A percentile compares a stretch with the other conserved stretches of the same genome.
Conservation (phyloP, 2,329 filamentous ascomycete species). For the Verticillium klebahnii region DNA sequence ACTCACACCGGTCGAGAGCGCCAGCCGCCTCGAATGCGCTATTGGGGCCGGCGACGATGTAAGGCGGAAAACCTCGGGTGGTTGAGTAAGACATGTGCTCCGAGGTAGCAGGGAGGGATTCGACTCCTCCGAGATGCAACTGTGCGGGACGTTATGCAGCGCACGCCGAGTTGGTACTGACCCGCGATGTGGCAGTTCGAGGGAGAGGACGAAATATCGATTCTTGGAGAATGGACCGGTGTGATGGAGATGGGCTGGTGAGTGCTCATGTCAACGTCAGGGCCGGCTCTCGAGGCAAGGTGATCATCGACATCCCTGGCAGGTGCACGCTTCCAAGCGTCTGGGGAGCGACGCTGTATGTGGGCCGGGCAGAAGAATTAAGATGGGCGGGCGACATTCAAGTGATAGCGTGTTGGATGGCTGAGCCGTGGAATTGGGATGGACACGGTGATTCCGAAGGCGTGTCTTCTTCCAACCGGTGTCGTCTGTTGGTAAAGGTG, state of each 20-base stretch:
- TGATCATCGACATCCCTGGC: neutral
- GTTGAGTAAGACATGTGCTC: neutral
- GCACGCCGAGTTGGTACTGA: neutral
- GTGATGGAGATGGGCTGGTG: no score
- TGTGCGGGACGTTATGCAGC: neutral
- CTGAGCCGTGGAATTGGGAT: neutral
- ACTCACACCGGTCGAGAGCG: neutral
- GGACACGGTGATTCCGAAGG: neutral
- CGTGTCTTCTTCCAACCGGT: neutral
- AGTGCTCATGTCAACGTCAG: neutral
- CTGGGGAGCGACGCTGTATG: neutral
- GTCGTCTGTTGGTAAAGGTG: neutral
- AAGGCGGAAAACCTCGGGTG: neutral
- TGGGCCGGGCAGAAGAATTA: neutral
- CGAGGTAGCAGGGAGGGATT: neutral
- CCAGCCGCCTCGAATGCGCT: neutral
- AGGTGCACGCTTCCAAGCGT: neutral
- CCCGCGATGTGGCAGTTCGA: neutral
- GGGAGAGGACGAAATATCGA: no score
- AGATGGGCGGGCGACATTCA: neutral
- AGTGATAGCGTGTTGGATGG: neutral
- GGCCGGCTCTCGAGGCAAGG: neutral
- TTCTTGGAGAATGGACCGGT: no score
- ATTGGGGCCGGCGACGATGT: neutral
- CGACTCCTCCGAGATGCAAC: neutral